Conservation (phyloP, 1,139 yeast genomes). For the Sugiyamaella pinicola region DNA sequence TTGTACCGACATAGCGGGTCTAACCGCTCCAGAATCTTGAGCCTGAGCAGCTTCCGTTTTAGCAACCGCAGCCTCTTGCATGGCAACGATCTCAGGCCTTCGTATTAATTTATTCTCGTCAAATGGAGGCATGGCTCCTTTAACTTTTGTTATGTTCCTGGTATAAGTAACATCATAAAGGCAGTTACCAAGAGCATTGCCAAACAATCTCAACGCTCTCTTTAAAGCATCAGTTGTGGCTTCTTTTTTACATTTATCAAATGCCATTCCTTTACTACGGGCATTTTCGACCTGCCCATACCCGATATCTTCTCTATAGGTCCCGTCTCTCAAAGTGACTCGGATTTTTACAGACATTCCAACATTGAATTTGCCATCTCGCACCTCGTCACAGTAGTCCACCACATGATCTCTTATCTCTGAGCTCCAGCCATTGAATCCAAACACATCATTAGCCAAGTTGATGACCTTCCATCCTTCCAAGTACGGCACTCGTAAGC, state of each 20-base stretch:
- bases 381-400: constrained; percentile 39
- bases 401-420: constrained; percentile 46
- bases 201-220: constrained; percentile 74
- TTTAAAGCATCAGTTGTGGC: constrained; percentile 79
- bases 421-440: constrained; percentile 67
- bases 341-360: constrained; percentile 69
- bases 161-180: constrained; percentile 63
- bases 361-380: constrained; percentile 51
- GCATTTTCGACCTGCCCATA: constrained; percentile 73
- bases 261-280: constrained; percentile 63
- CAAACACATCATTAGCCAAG: constrained; percentile 66
- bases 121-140: constrained; percentile 25
- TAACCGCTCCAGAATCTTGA: too few species aligned
- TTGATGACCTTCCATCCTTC: constrained; percentile 51
- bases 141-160: constrained; percentile 53
- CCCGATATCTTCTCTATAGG: constrained; percentile 77
- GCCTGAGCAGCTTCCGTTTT: not conserved
- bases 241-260: constrained; percentile 74
- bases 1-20: too few species aligned
- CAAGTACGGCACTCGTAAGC: constrained; percentile 44
- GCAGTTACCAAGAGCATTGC: constrained; percentile 76
- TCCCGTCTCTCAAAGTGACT: constrained; percentile 69
- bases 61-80: constrained; percentile 17
- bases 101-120: constrained; percentile 27
- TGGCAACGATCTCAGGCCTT: constrained; percentile 26